Evolutionary conservation across 495 filamentous ascomycete genomes (phyloP).

Genomic region (Cenococcum geophilum): DNA sequence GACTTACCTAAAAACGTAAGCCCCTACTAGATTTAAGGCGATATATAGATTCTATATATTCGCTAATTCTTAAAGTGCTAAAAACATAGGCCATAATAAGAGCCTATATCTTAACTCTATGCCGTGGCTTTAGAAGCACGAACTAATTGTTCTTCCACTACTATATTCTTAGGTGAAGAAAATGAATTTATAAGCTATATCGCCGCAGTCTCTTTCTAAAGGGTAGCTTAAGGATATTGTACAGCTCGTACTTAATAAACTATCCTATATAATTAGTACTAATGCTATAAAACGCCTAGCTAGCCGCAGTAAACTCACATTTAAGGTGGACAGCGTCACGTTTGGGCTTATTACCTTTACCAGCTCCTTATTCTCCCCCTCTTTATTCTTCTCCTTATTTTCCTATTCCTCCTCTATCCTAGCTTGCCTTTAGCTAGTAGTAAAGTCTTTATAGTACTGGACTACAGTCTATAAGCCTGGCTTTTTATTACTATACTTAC

Average conservation of each 20-base stretch:
- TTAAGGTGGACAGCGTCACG: slow-evolving; percentile 19
- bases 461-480: too few relatives aligned
- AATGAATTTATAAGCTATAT: slow-evolving; percentile 19
- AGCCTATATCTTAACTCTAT: slow-evolving; percentile 15
- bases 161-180: slow-evolving; percentile 16
- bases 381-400: slow-evolving; percentile 9
- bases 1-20: slow-evolving; percentile 18
- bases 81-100: too few relatives aligned
- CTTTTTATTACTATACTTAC: too few relatives aligned
- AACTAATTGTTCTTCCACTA: slow-evolving; percentile 17
- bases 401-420: slow-evolving; percentile 14
- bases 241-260: slow-evolving; percentile 21
- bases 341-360: slow-evolving; percentile 12
- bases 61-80: slow-evolving; percentile 18
- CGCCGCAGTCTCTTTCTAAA: slow-evolving; percentile 16
- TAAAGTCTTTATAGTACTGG: slow-evolving; percentile 18
- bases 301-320: slow-evolving; percentile 17
- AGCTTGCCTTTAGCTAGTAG: slow-evolving; percentile 10
- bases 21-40: slow-evolving; percentile 13
- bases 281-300: slow-evolving; percentile 14
- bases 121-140: slow-evolving; percentile 13
- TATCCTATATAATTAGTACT: slow-evolving; percentile 16
- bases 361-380: slow-evolving; percentile 5
- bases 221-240: too few relatives aligned
- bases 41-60: slow-evolving; percentile 17